Evolutionary conservation across 129 eudicot species (phyloP).

Genomic region (Flaveria robusta): DNA sequence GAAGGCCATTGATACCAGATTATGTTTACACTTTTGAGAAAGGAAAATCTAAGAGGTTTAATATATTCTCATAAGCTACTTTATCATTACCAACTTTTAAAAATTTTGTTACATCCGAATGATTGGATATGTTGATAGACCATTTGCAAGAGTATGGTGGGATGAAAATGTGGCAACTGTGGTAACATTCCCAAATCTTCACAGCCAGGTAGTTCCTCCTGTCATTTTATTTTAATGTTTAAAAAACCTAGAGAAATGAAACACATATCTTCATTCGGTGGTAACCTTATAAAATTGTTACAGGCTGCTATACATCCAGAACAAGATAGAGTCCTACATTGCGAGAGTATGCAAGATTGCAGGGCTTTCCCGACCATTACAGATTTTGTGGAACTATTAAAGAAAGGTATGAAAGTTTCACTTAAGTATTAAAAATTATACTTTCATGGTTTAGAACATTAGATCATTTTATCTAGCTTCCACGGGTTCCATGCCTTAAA

Average conservation of each 20-base stretch:
- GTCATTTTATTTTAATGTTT: conserved; percentile 12
- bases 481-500: too few relatives aligned
- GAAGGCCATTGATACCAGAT: conserved; percentile 72
- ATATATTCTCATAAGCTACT: conserved; percentile 1
- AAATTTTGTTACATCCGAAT: not conserved
- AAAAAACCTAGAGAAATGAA: conserved; percentile 14
- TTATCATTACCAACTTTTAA: not conserved
- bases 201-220: conserved; percentile 48
- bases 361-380: conserved; percentile 88
- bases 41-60: conserved; percentile 79
- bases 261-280: not conserved
- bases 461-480: not conserved
- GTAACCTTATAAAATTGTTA: conserved; percentile 11
- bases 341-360: conserved; percentile 90
- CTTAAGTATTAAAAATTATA: not conserved
- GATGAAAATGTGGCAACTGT: conserved; percentile 88
- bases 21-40: conserved; percentile 64
- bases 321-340: conserved; percentile 80
- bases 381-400: conserved; percentile 80
- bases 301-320: conserved; percentile 84
- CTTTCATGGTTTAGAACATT: not conserved
- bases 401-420: conserved; percentile 53
- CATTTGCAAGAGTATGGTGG: conserved; percentile 95
- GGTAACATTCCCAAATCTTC: conserved; percentile 59
- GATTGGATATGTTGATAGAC: conserved; percentile 47